Percentiles rank a stretch among this genome's conserved stretches.
phyloP scores from a whole-genome alignment of 2,329 filamentous ascomycete genomes.

The Calonectria fujianensis region DNA sequence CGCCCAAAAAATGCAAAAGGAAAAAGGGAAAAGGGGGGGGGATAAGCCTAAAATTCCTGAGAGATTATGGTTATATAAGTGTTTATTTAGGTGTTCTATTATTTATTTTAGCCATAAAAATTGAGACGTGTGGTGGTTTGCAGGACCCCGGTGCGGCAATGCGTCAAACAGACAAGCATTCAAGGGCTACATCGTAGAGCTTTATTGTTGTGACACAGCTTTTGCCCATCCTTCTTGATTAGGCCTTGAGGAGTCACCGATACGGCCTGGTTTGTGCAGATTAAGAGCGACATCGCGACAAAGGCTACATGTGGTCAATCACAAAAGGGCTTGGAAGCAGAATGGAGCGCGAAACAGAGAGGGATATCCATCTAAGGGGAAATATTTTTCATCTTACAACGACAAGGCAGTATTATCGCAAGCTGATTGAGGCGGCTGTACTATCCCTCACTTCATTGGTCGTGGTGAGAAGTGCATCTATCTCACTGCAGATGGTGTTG shows the following conservation, averaged over 20 bases:
- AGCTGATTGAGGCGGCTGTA: not conserved
- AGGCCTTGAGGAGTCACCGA: not conserved
- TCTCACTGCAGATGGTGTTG: not conserved
- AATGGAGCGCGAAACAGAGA: not conserved
- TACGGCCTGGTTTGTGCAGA: not conserved
- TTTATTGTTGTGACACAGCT: slow-evolving; percentile 6
- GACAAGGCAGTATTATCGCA: not conserved
- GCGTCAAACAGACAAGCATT: too few species aligned
- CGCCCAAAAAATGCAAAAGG: too few species aligned
- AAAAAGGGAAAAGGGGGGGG: too few species aligned
- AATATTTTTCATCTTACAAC: not conserved
- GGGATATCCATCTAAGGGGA: not conserved
- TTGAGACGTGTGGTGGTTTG: too few species aligned
- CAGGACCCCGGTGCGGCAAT: too few species aligned
- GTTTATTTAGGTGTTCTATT: too few species aligned
- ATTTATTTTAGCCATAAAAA: too few species aligned
- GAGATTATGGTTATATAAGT: too few species aligned
- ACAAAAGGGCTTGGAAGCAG: not conserved
- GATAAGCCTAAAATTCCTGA: too few species aligned
- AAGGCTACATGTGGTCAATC: too few species aligned
- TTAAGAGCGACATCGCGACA: not conserved
- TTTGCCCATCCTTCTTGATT: slow-evolving; percentile 16
- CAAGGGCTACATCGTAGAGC: not conserved
- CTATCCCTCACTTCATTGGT: slow-evolving; percentile 12
- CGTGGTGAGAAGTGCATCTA: not conserved